A percentile compares a stretch with the other conserved stretches of the same genome.
Evolutionary conservation across 345 rosid species (phyloP).

Genomic region (Eucalyptus regnans): DNA sequence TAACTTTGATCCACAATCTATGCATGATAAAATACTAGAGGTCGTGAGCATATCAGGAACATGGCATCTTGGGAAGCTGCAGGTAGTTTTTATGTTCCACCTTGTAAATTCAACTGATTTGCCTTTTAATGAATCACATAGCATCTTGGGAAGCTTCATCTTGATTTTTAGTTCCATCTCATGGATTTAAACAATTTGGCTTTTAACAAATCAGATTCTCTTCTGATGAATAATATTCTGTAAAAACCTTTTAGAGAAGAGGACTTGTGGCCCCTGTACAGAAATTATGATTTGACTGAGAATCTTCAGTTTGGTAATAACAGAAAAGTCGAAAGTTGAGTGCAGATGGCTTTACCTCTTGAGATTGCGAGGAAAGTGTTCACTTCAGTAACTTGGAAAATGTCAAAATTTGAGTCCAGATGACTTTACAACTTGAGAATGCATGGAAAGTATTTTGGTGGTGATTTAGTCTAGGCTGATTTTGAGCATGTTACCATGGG

Average conservation of each 20-base stretch:
- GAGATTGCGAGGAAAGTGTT: not conserved
- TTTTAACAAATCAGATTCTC: not conserved
- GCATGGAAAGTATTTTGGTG: not conserved
- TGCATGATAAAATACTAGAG: slow-evolving; percentile 77
- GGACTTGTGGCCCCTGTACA: not conserved
- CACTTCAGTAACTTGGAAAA: not conserved
- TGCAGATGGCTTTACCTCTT: not conserved
- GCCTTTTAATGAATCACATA: not conserved
- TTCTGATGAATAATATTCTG: not conserved
- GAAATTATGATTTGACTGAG: not conserved
- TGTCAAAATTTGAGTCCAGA: not conserved
- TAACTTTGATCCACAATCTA: slow-evolving; percentile 70
- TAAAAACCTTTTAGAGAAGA: not conserved
- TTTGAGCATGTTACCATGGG: not conserved
- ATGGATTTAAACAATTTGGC: not conserved
- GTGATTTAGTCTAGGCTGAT: not conserved
- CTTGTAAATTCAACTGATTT: not conserved
- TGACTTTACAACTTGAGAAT: not conserved
- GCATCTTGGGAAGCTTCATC: not conserved
- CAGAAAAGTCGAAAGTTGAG: not conserved
- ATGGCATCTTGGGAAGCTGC: slow-evolving; percentile 91
- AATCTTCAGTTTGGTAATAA: not conserved
- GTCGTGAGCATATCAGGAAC: slow-evolving; percentile 81
- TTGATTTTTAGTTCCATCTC: not conserved
- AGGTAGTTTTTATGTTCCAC: slow-evolving; percentile 18